Conservation (phyloP, 495 filamentous ascomycete genomes). For the Aspergillus sclerotioniger region DNA sequence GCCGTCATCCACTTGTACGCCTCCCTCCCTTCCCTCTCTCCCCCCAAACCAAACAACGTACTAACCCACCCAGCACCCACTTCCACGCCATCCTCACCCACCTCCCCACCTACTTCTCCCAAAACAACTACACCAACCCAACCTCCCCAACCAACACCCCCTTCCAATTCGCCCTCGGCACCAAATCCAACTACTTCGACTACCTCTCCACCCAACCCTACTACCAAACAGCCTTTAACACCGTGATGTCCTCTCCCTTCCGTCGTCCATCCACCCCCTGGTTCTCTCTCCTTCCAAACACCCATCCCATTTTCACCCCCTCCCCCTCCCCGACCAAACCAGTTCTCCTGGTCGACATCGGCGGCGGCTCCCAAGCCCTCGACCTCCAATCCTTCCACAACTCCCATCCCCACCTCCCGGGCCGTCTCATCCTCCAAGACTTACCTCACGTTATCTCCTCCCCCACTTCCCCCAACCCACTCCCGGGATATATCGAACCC, state of each 20-base stretch:
- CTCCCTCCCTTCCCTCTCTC: background rate
- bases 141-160: background rate
- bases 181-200: background rate
- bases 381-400: background rate
- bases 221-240: slow-evolving; percentile 22
- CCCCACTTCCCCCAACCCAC: background rate
- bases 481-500: slow-evolving; percentile 21
- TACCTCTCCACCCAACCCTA: slow-evolving; percentile 3
- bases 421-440: background rate
- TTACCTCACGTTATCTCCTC: background rate
- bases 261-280: slow-evolving; percentile 18
- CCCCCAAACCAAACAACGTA: background rate
- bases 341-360: slow-evolving; percentile 5
- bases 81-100: background rate
- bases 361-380: background rate
- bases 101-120: background rate
- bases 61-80: background rate
- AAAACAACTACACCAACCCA: background rate
- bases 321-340: background rate
- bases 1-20: background rate
- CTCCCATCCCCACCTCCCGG: background rate
- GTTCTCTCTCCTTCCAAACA: slow-evolving; percentile 21
- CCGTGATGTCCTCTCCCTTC: slow-evolving; percentile 21
- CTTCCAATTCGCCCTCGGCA: background rate
- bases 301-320: background rate